phyloP scores from a whole-genome alignment of 257 asterid genomes.

The Primulina eburnea region DNA sequence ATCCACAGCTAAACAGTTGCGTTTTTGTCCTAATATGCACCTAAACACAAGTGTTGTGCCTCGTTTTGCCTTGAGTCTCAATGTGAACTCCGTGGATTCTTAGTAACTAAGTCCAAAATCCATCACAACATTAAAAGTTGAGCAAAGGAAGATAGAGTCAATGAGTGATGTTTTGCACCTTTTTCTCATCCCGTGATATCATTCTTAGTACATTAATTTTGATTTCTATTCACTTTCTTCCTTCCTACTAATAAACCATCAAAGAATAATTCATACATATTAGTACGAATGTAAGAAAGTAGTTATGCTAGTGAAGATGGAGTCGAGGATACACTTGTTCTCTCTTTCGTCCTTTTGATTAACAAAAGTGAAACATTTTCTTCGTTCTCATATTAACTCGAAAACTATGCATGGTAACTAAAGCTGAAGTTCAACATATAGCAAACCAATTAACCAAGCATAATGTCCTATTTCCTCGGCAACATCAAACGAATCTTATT shows the following conservation, averaged over 20 bases:
- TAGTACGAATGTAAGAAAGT: neutral
- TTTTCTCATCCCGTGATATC: too few relatives aligned
- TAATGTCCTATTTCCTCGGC: neutral
- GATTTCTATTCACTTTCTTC: neutral
- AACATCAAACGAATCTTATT: neutral
- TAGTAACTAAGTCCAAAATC: too few relatives aligned
- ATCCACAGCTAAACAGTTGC: too few relatives aligned
- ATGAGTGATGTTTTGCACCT: too few relatives aligned
- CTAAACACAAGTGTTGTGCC: too few relatives aligned
- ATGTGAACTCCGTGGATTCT: too few relatives aligned
- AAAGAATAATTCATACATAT: neutral
- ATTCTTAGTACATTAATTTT: too few relatives aligned
- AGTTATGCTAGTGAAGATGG: neutral
- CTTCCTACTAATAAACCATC: neutral
- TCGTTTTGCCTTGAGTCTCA: too few relatives aligned
- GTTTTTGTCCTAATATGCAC: too few relatives aligned
- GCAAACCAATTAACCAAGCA: neutral
- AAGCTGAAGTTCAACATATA: neutral
- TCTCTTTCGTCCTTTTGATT: neutral
- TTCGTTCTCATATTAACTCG: neutral
- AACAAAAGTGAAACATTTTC: neutral
- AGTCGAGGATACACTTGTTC: neutral
- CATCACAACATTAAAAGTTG: too few relatives aligned
- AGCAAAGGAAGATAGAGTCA: too few relatives aligned
- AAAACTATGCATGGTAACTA: neutral